These are phyloP conservation scores for Fusarium abutilonis DNA, from an alignment of 2,329 filamentous ascomycete genomes.

Conservation along the genomic window DNA sequence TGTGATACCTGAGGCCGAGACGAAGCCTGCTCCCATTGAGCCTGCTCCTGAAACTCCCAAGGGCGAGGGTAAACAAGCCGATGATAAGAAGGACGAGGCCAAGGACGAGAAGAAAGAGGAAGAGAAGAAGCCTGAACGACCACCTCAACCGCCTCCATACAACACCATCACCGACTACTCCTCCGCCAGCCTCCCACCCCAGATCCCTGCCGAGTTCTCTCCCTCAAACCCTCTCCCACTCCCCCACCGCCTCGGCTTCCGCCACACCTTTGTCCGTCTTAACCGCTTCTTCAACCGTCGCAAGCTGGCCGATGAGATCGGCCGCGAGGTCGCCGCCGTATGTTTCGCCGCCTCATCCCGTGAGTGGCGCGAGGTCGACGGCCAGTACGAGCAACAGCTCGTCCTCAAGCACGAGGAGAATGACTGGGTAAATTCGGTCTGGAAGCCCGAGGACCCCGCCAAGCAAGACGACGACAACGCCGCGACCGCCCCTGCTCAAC, in stretches of 20 bases:
- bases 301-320: slow-evolving; percentile 84
- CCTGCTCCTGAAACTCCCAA: slow-evolving; percentile 38
- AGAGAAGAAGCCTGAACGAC: slow-evolving; percentile 66
- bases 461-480: slow-evolving; percentile 57
- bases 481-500: slow-evolving; percentile 47
- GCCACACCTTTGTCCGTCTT: slow-evolving; percentile 86
- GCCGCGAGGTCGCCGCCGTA: slow-evolving; percentile 85
- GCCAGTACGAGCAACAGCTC: slow-evolving; percentile 57
- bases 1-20: slow-evolving; percentile 45
- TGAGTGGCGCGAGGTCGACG: slow-evolving; percentile 58
- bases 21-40: slow-evolving; percentile 42
- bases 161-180: slow-evolving; percentile 78
- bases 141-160: slow-evolving; percentile 75
- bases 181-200: slow-evolving; percentile 68
- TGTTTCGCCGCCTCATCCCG: slow-evolving; percentile 72
- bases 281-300: slow-evolving; percentile 89
- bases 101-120: slow-evolving; percentile 54
- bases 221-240: slow-evolving; percentile 79
- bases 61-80: slow-evolving; percentile 45
- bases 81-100: slow-evolving; percentile 47
- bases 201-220: slow-evolving; percentile 75
- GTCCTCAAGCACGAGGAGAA: slow-evolving; percentile 76
- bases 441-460: slow-evolving; percentile 61
- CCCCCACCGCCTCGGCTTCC: slow-evolving; percentile 91
- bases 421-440: slow-evolving; percentile 86